Evolutionary conservation across 2,329 filamentous ascomycete genomes (phyloP).

Genomic region (Scytalidium sp.): DNA sequence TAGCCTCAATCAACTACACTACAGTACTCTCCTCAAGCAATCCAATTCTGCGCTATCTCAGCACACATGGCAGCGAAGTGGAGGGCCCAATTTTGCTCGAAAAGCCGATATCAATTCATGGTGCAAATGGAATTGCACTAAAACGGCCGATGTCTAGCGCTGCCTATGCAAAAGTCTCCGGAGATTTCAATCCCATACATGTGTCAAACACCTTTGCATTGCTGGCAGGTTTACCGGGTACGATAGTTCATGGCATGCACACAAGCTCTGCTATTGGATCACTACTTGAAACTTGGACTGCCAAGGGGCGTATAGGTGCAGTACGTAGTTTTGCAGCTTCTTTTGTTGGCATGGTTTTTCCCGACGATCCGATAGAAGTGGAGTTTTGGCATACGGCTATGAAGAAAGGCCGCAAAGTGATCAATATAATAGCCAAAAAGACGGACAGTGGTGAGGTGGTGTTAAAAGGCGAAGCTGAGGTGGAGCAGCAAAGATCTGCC

Average conservation of each 20-base stretch:
- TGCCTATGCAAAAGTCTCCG: conserved; percentile 27
- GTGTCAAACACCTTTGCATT: conserved; percentile 31
- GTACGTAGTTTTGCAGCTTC: conserved; percentile 24
- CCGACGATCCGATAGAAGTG: conserved; percentile 29
- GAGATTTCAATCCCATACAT: conserved; percentile 40
- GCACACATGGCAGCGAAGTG: conserved; percentile 13
- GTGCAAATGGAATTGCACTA: neutral
- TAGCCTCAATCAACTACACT: no score
- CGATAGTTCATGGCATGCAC: conserved; percentile 40
- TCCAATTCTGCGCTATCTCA: conserved; percentile 22
- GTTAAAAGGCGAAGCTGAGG: conserved; percentile 33
- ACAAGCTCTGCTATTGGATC: conserved; percentile 28
- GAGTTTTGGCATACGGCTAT: conserved; percentile 31
- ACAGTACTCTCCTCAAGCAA: conserved; percentile 11
- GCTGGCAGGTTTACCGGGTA: conserved; percentile 32
- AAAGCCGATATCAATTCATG: neutral
- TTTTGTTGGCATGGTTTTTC: conserved; percentile 35
- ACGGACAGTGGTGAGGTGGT: conserved; percentile 24
- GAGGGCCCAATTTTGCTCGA: conserved; percentile 10
- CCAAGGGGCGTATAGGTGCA: conserved; percentile 17
- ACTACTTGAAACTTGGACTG: conserved; percentile 17
- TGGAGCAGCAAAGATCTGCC: conserved; percentile 30
- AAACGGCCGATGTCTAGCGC: conserved; percentile 13
- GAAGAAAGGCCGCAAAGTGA: conserved; percentile 29
- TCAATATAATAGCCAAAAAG: conserved; percentile 30